Base-by-base conservation (phyloP, 1,284 basidiomycete genomes). In the Apiotrichum laibachii region DNA sequence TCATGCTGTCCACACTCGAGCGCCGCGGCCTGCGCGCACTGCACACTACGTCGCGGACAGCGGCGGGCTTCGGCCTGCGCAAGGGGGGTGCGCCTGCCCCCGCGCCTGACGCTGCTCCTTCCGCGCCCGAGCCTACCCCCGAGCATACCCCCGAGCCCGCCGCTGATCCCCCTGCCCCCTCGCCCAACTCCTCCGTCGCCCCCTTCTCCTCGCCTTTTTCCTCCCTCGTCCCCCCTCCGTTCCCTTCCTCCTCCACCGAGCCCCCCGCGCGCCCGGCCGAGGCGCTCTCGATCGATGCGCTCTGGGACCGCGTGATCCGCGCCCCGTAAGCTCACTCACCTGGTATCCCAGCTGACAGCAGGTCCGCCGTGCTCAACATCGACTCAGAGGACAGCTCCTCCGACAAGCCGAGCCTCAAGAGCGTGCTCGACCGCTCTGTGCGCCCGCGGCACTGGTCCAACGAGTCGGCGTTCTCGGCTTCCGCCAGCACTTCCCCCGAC, bases 251-350 rank as follows among this genome's bases (percentile, higher is more conserved):
- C 35, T 54, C 45, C 5, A 7, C 37, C 19, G 16, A n/a, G 12
- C 0, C 12, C 5, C 33, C 33, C 11, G 43, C 52, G 18, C 43
- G 11, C 26, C 22, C 16, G 19, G 42, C 33, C 7, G 16, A 31
- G 1, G n/a, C 15, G 21, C 7, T 21, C 39, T 39, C 37, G 22
- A 45, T 48, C 43, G 56, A 62, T 19, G 43, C 43, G 49, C 54
- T 63, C 16, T 63, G 62, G 62, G 56, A 57, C 45, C 56, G 56
- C 13, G 59, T 60, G 11, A 35, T 63, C 46, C 53, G 56, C 15
- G 50, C 62, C 12, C 62, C 62, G 59, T 63, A 19, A 56, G 62
- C 19, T 6, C 34, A 6, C 13, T 33, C 42, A 15, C 15, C 5
- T 2, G 22, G 15, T 21, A 8, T 16, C 2, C 40, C 43, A 16